phyloP scores from a whole-genome alignment of 768 basidiomycete species.

The Xerocomellus intermedius region DNA sequence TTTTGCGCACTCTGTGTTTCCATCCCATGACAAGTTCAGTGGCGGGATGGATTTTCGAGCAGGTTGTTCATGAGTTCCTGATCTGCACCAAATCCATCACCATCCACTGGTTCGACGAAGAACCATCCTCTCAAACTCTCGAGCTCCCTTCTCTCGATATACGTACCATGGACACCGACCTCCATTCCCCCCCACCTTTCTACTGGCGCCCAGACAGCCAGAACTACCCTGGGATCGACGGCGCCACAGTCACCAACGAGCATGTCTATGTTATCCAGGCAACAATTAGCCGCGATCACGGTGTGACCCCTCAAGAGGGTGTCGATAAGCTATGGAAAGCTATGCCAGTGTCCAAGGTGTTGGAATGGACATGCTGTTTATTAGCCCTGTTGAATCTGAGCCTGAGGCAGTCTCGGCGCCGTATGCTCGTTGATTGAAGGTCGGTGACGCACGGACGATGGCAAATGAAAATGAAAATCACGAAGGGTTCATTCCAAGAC shows the following conservation, averaged over 20 bases:
- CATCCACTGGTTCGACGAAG: neutral
- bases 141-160: neutral
- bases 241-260: neutral
- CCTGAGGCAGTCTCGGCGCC: too few species aligned
- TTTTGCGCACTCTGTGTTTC: neutral
- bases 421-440: too few species aligned
- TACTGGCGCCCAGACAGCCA: neutral
- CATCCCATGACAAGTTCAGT: neutral
- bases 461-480: too few species aligned
- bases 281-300: neutral
- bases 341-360: too few species aligned
- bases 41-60: neutral
- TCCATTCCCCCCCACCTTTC: neutral
- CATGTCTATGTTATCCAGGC: neutral
- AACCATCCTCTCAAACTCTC: neutral
- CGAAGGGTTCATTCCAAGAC: too few species aligned
- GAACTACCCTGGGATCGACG: neutral
- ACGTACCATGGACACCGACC: neutral
- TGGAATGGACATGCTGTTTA: too few species aligned
- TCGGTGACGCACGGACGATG: too few species aligned
- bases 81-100: neutral
- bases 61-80: neutral
- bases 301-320: neutral
- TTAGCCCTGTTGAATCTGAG: too few species aligned
- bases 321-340: too few species aligned